phyloP scores from a whole-genome alignment of 768 basidiomycete genomes.

The Boletus fagicola region DNA sequence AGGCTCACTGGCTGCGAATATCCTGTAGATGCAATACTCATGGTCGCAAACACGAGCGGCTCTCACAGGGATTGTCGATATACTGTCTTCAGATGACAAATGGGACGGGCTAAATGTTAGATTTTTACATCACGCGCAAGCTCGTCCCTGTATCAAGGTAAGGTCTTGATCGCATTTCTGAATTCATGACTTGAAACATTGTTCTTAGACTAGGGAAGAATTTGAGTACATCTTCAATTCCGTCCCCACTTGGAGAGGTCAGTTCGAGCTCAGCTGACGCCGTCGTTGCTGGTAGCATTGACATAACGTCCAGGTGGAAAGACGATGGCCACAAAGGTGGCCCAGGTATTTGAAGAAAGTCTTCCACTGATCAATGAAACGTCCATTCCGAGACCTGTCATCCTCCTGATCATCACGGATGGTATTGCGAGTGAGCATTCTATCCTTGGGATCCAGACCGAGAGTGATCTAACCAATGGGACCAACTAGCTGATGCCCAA shows the following conservation, averaged over 20 bases:
- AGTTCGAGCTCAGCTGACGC: not conserved
- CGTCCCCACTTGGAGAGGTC: slow-evolving; percentile 18
- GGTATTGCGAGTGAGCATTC: slow-evolving; percentile 16
- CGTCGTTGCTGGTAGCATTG: not conserved
- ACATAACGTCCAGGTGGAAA: slow-evolving; percentile 13
- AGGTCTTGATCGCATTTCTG: not conserved
- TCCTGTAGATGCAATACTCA: slow-evolving; percentile 19
- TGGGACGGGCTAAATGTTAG: slow-evolving; percentile 22
- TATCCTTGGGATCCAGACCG: not conserved
- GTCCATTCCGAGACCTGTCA: slow-evolving; percentile 5
- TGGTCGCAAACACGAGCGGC: slow-evolving; percentile 25
- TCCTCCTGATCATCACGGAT: slow-evolving; percentile 23
- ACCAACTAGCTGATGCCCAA: slow-evolving; percentile 13
- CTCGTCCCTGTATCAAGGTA: slow-evolving; percentile 10
- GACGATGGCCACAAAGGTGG: slow-evolving; percentile 17
- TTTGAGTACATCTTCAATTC: slow-evolving; percentile 22
- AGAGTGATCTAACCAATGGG: not conserved
- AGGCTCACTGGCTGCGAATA: not conserved
- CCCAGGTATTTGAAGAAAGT: slow-evolving; percentile 19
- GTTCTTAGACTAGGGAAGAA: slow-evolving; percentile 15
- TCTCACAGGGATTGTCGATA: slow-evolving; percentile 12
- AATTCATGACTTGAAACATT: not conserved
- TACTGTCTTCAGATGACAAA: slow-evolving; percentile 7
- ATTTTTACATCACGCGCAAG: slow-evolving; percentile 16
- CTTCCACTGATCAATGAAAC: slow-evolving; percentile 4